Conservation (phyloP, 306 rosid genomes). For the Clitoria ternatea region DNA sequence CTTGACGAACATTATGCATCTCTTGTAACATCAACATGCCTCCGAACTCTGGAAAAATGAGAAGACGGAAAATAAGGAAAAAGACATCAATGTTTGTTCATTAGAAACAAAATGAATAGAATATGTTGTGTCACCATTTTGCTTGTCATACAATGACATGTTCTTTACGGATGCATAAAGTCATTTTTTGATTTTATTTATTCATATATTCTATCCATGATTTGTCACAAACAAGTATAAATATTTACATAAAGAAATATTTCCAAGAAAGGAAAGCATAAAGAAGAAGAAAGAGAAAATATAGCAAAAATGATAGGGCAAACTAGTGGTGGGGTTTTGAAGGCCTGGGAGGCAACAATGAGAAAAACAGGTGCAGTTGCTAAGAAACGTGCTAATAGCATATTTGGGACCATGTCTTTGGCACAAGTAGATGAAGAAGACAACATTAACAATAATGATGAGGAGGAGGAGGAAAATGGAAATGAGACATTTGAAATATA, state of each 20-base stretch:
- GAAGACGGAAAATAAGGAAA: slow-evolving; percentile 24
- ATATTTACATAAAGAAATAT: too few species aligned
- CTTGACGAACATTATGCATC: slow-evolving; percentile 13
- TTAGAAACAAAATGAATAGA: slow-evolving; percentile 18
- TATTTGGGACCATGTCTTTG: slow-evolving; percentile 51
- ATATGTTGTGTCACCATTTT: neutral
- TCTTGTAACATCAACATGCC: slow-evolving; percentile 23
- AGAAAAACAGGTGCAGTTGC: slow-evolving; percentile 78
- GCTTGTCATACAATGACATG: neutral
- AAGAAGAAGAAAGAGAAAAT: neutral
- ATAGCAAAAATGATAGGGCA: slow-evolving; percentile 49
- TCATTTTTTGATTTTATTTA: slow-evolving; percentile 5
- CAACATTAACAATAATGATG: neutral
- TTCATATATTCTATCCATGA: slow-evolving; percentile 24
- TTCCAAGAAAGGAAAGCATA: too few species aligned
- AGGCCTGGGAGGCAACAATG: slow-evolving; percentile 95
- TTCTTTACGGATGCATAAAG: slow-evolving; percentile 6
- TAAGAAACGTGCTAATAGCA: slow-evolving; percentile 75
- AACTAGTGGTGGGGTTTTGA: slow-evolving; percentile 68
- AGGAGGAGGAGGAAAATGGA: slow-evolving; percentile 26
- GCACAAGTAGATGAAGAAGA: slow-evolving; percentile 31
- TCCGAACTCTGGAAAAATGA: slow-evolving; percentile 29
- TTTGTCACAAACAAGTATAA: neutral
- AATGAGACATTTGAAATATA: slow-evolving; percentile 32
- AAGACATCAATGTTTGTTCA: slow-evolving; percentile 24